Evolutionary conservation across 306 rosid genomes (phyloP).

Genomic region (Cucurbita maxima): DNA sequence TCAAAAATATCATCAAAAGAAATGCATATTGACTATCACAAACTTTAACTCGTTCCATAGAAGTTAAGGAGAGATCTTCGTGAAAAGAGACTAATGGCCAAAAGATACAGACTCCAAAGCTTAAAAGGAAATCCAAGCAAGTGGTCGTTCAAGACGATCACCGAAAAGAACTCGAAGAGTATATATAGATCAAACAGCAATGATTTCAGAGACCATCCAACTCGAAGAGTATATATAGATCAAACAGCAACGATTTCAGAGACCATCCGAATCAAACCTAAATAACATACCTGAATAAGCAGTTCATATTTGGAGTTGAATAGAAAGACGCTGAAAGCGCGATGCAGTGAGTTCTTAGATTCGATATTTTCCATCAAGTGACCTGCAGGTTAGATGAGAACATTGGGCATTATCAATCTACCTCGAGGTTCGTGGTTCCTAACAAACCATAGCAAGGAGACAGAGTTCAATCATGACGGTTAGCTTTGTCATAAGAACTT

Average conservation of each 20-base stretch:
- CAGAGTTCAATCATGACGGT: neutral
- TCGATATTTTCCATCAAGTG: slow-evolving; percentile 95
- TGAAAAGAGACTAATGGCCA: too few relatives aligned
- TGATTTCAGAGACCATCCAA: neutral
- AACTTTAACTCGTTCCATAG: too few relatives aligned
- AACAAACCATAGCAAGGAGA: neutral
- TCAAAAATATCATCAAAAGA: too few relatives aligned
- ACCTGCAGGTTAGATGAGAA: slow-evolving; percentile 29
- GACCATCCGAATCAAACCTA: neutral
- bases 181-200: neutral
- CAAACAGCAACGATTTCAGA: neutral
- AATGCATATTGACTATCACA: too few relatives aligned
- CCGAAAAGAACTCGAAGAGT: neutral
- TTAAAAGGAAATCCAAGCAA: too few relatives aligned
- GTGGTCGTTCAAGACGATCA: too few relatives aligned
- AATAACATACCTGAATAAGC: slow-evolving; percentile 76
- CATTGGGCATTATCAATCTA: neutral
- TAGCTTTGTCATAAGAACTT: neutral
- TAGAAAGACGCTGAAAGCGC: slow-evolving; percentile 95
- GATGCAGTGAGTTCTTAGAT: slow-evolving; percentile 66
- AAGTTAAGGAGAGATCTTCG: too few relatives aligned
- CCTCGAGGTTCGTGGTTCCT: too few relatives aligned
- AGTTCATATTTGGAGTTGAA: slow-evolving; percentile 83
- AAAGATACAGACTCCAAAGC: too few relatives aligned
- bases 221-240: neutral